Evolutionary conservation across 768 basidiomycete species (phyloP).

Genomic region (Termitomyces sp.): DNA sequence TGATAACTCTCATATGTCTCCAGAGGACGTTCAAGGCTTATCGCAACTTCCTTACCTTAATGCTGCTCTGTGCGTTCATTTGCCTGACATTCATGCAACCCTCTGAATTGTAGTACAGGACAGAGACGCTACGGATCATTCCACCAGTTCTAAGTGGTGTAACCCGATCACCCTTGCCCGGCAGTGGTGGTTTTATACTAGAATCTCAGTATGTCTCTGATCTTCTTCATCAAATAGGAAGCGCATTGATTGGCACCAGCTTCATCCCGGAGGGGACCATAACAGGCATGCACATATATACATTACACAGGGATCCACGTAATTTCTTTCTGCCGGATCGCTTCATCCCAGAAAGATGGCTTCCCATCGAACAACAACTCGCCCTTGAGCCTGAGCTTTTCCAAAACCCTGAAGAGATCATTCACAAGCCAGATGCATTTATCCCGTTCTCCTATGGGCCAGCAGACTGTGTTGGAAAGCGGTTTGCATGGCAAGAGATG

Average conservation of each 20-base stretch:
- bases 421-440: constrained; percentile 24
- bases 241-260: constrained; percentile 11
- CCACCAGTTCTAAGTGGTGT: constrained; percentile 30
- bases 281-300: constrained; percentile 26
- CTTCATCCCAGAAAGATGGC: constrained; percentile 35
- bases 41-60: constrained; percentile 17
- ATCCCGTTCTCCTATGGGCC: constrained; percentile 40
- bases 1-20: background rate
- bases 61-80: constrained; percentile 26
- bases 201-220: constrained; percentile 17
- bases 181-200: constrained; percentile 9
- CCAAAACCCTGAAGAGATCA: constrained; percentile 6
- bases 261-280: constrained; percentile 35
- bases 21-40: constrained; percentile 1
- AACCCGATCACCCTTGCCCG: constrained; percentile 19
- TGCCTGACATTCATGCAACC: background rate
- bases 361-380: constrained; percentile 15
- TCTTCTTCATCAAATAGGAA: no score
- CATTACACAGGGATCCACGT: constrained; percentile 29
- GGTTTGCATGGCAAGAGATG: constrained; percentile 29
- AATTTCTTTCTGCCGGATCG: constrained; percentile 32
- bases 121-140: constrained; percentile 30
- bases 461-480: constrained; percentile 43
- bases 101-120: constrained; percentile 16
- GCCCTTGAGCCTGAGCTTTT: constrained; percentile 16